Evolutionary conservation across 768 basidiomycete species (phyloP), one percentile per base, ranked within the genome.

Genomic region (Phlebiopsis gigantea): DNA sequence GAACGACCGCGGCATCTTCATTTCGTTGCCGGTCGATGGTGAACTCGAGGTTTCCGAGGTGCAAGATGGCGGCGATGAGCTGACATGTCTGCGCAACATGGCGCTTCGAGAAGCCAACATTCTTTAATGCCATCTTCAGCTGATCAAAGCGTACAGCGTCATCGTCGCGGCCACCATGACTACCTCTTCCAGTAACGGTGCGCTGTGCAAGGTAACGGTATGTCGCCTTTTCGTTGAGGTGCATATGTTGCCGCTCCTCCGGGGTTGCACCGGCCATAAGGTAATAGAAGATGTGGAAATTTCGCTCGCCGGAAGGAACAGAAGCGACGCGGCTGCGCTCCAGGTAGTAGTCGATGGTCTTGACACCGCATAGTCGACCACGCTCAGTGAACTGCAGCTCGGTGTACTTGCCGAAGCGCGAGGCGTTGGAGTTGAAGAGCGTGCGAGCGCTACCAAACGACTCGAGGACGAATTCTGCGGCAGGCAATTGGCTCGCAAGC

Each of bases 221-320:
- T 6, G 82, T 79, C 1, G 83, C 80, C 69, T 87, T 87, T 66
- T 96, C 89, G 51, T 81, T 73, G 8, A 99, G 79, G 60, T 90
- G 88, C 52, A 98, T 80, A 67, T 95, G 93, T 26, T 89, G 84
- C 14, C 90, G 77, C 69, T 99, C 97, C 65, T 98, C 97, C 0
- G 81, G 66, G 0, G 88, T 84, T 1, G 94, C 93, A 24, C 97
- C 96, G 0, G 93, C 88, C 57, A 95, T 85, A 65, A 99, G 83
- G 70, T 97, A 97, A 69, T 98, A 98, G 72, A 98, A 97, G 31
- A 96, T 93, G 70, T 99, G 94, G 69, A 98, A 98, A 62, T 97
- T 98, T 10, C 95, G 84, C 71, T 99, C 95, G 54, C 93, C 94
- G 0, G 87, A 90, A 0, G 92, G 90, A 0, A 90, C 82, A 21